These are phyloP conservation scores for Pseudomassariella vexata DNA, from an alignment of 2,329 filamentous ascomycete species.

Conservation along the genomic window DNA sequence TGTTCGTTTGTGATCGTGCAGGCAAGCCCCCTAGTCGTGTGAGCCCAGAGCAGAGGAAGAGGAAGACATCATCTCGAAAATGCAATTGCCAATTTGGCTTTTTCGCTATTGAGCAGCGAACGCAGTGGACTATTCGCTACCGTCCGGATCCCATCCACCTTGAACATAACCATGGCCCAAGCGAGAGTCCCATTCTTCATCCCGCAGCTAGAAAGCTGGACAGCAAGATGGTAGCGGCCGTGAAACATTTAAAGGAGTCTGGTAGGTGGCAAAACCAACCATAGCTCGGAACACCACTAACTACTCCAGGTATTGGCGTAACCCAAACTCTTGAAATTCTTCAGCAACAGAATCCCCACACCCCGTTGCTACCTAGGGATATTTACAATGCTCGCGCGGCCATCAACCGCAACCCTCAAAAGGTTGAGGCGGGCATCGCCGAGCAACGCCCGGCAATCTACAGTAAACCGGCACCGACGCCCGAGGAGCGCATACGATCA, in stretches of 20 bases:
- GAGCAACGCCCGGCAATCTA: slow-evolving; percentile 60
- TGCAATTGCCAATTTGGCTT: slow-evolving; percentile 67
- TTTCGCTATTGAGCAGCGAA: slow-evolving; percentile 62
- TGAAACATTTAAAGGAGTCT: slow-evolving; percentile 60
- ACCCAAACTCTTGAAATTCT: slow-evolving; percentile 62
- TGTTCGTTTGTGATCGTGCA: slow-evolving; percentile 61
- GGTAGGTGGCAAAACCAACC: slow-evolving; percentile 39
- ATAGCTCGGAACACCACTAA: slow-evolving; percentile 22
- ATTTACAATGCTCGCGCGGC: slow-evolving; percentile 64
- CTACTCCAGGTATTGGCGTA: slow-evolving; percentile 51
- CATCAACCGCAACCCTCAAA: slow-evolving; percentile 59
- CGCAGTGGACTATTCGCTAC: slow-evolving; percentile 62
- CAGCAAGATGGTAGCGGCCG: slow-evolving; percentile 62
- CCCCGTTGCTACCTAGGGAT: slow-evolving; percentile 57
- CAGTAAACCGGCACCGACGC: slow-evolving; percentile 57
- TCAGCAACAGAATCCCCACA: slow-evolving; percentile 57
- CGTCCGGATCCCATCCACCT: slow-evolving; percentile 54
- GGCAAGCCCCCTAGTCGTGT: slow-evolving; percentile 57
- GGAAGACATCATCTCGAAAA: slow-evolving; percentile 62
- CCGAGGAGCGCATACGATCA: slow-evolving; percentile 58
- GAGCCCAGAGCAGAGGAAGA: slow-evolving; percentile 58
- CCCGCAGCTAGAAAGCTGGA: slow-evolving; percentile 61
- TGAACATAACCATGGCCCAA: slow-evolving; percentile 59
- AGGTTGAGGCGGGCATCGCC: slow-evolving; percentile 53
- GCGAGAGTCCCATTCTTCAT: slow-evolving; percentile 61